Conservation (phyloP, 768 basidiomycete species). For the Fistulinella prunicolor region DNA sequence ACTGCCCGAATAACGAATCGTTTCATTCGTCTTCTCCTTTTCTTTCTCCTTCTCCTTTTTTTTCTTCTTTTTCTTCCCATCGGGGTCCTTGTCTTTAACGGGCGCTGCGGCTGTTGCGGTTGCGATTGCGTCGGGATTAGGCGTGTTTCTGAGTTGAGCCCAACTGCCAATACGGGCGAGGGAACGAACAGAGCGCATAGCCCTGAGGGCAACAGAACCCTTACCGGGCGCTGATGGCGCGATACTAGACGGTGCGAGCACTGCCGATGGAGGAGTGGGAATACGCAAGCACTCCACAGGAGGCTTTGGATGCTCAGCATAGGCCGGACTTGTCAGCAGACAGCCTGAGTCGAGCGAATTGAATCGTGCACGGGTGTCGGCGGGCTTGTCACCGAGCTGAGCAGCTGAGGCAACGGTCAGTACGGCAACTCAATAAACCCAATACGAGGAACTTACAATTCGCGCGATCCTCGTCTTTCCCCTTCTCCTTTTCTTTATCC, state of each 20-base stretch:
- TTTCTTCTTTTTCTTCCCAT: conserved; percentile 37
- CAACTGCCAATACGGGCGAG: conserved; percentile 72
- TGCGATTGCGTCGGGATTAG: conserved; percentile 30
- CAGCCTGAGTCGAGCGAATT: conserved; percentile 57
- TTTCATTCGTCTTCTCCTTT: conserved; percentile 33
- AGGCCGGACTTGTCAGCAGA: conserved; percentile 29
- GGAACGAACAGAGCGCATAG: conserved; percentile 72
- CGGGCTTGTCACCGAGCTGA: conserved; percentile 35
- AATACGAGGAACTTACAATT: conserved; percentile 23
- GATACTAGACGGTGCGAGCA: conserved; percentile 38
- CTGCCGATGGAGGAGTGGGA: conserved; percentile 27
- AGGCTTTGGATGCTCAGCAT: conserved; percentile 14
- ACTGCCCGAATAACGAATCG: conserved; percentile 50
- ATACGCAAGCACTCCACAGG: conserved; percentile 11
- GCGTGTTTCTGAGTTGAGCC: conserved; percentile 52
- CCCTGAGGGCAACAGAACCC: conserved; percentile 72
- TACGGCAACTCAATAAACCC: neutral
- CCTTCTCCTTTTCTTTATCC: conserved; percentile 26
- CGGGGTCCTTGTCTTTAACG: conserved; percentile 28
- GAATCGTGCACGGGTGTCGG: conserved; percentile 49
- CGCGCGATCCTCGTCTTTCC: conserved; percentile 35
- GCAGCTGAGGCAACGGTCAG: conserved; percentile 38
- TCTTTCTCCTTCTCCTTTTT: conserved; percentile 39
- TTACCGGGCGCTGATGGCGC: conserved; percentile 30
- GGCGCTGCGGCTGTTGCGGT: conserved; percentile 24